phyloP scores from a whole-genome alignment of 805 yeast species.

The Metschnikowia vanudenii region DNA sequence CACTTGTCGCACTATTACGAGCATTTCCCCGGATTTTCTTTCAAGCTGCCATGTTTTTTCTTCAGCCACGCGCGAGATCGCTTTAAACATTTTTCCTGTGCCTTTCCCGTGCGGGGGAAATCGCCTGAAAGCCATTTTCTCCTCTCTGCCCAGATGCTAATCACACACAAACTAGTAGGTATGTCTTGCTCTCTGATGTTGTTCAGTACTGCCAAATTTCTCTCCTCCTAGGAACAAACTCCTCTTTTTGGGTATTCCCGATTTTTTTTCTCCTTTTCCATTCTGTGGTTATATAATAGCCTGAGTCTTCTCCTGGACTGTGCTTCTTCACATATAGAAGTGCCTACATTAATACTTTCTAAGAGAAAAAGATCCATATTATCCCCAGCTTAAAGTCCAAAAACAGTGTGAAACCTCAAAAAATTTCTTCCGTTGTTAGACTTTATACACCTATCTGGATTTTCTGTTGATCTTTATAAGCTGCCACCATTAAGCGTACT shows the following conservation, averaged over 20 bases:
- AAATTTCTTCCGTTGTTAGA: no score
- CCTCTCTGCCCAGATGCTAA: neutral
- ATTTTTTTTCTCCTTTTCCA: no score
- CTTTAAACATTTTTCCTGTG: constrained; percentile 2
- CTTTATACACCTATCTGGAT: no score
- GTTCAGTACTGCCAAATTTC: neutral
- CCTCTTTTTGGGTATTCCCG: neutral
- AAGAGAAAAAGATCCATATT: no score
- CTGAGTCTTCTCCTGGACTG: no score
- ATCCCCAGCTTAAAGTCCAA: no score
- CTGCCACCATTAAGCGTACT: neutral
- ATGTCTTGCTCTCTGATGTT: neutral
- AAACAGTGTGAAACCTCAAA: no score
- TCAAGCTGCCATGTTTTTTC: neutral
- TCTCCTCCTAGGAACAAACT: neutral
- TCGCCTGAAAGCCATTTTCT: neutral
- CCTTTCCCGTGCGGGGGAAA: neutral
- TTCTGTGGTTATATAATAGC: no score
- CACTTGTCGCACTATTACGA: neutral
- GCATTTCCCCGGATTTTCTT: neutral
- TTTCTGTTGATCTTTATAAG: neutral
- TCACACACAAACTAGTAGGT: neutral
- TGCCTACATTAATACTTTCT: no score
- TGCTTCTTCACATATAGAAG: no score
- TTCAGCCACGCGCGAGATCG: neutral